Evolutionary conservation across 805 yeast genomes (phyloP).

Genomic region (Saturnispora saitoi): DNA sequence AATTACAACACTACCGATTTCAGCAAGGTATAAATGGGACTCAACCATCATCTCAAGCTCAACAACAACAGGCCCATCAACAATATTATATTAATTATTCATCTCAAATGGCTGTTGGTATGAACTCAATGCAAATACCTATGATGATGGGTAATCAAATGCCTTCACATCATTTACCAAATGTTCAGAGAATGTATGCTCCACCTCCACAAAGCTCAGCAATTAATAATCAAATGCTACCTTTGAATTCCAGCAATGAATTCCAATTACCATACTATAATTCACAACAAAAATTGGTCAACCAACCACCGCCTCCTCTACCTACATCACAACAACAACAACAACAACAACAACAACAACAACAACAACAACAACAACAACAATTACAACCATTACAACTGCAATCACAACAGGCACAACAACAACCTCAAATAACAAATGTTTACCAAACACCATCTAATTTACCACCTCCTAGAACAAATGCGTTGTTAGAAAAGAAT

Average conservation of each 20-base stretch:
- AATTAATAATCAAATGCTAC: background rate
- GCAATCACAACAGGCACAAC: too few relatives aligned
- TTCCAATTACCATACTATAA: background rate
- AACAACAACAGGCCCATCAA: background rate
- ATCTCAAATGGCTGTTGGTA: background rate
- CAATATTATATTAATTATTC: background rate
- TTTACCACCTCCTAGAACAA: constrained; percentile 27
- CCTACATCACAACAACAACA: too few relatives aligned
- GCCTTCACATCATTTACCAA: background rate
- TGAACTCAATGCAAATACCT: background rate
- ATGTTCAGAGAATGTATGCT: background rate
- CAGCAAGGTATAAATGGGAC: background rate
- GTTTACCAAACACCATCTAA: constrained; percentile 4
- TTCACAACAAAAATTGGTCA: background rate
- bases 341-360: too few relatives aligned
- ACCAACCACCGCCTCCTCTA: too few relatives aligned
- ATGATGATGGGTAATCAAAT: constrained; percentile 1
- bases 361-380: too few relatives aligned
- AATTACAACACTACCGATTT: background rate
- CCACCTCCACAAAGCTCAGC: background rate
- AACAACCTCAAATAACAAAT: background rate
- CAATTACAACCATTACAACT: too few relatives aligned
- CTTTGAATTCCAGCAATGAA: background rate
- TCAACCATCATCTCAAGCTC: background rate
- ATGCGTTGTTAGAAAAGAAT: constrained; percentile 10